Evolutionary conservation across 306 rosid genomes (phyloP).

Genomic region (Clitoria ternatea): DNA sequence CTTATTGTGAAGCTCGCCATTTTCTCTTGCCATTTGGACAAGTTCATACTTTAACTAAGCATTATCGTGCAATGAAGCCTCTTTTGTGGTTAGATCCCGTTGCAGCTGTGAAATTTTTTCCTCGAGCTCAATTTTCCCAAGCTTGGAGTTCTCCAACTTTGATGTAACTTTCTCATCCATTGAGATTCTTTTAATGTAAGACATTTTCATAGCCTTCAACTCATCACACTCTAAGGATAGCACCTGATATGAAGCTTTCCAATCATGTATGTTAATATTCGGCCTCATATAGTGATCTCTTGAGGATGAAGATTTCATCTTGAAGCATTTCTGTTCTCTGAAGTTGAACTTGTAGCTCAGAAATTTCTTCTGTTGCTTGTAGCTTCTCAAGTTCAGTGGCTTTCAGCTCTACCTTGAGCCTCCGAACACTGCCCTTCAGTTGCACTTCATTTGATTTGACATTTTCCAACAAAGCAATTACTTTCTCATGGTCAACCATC

Average conservation of each 20-base stretch:
- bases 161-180: conserved; percentile 28
- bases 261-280: conserved; percentile 34
- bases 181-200: conserved; percentile 31
- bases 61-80: conserved; percentile 26
- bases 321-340: conserved; percentile 36
- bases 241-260: conserved; percentile 36
- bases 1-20: conserved; percentile 24
- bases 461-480: conserved; percentile 31
- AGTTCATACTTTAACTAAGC: conserved; percentile 40
- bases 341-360: conserved; percentile 31
- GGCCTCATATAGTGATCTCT: conserved; percentile 35
- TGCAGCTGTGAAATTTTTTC: conserved; percentile 37
- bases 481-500: conserved; percentile 31
- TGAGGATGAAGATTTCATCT: conserved; percentile 32
- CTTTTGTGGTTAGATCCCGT: conserved; percentile 40
- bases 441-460: conserved; percentile 34
- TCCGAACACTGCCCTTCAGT: conserved; percentile 9
- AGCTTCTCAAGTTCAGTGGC: conserved; percentile 38
- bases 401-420: conserved; percentile 39
- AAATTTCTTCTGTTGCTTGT: conserved; percentile 41
- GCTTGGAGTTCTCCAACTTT: conserved; percentile 40
- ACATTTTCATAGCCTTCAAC: conserved; percentile 37
- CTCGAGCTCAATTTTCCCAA: conserved; percentile 33
- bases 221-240: conserved; percentile 37
- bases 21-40: conserved; percentile 27